phyloP scores from a whole-genome alignment of 208 protist genomes.

The Trypanosoma mega region DNA sequence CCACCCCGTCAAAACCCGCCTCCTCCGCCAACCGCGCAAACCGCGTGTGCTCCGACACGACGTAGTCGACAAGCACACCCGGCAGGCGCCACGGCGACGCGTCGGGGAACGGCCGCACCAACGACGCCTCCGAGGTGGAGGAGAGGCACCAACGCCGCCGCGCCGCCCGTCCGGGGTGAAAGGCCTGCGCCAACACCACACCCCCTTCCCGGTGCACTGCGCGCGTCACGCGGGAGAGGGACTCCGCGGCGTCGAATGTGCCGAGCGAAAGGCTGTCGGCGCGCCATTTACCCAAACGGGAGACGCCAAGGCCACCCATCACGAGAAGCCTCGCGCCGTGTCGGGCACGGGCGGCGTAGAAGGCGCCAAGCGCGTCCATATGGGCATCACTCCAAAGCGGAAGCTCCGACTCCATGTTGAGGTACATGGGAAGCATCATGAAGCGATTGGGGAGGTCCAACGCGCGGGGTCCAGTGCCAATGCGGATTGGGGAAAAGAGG shows the following conservation, averaged over 20 bases:
- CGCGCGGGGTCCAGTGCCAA: conserved; percentile 27
- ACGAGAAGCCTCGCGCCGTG: conserved; percentile 89
- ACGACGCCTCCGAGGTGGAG: conserved; percentile 49
- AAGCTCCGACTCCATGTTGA: conserved; percentile 83
- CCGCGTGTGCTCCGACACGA: conserved; percentile 84
- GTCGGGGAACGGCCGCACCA: conserved; percentile 58
- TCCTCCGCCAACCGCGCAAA: conserved; percentile 90
- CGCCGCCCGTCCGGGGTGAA: conserved; percentile 88
- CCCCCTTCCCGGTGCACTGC: conserved; percentile 87
- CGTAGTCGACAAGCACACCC: conserved; percentile 48
- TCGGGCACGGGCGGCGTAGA: conserved; percentile 82
- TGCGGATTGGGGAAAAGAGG: conserved; percentile 66
- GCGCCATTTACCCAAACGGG: conserved; percentile 75
- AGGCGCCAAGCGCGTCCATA: conserved; percentile 75
- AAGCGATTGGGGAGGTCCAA: conserved; percentile 78
- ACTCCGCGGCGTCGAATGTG: conserved; percentile 68
- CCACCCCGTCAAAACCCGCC: conserved; percentile 95
- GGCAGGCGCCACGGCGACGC: conserved; percentile 64
- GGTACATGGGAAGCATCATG: conserved; percentile 82
- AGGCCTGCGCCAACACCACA: conserved; percentile 91
- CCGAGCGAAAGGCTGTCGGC: conserved; percentile 72
- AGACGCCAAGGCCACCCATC: conserved; percentile 85
- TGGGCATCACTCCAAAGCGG: conserved; percentile 47
- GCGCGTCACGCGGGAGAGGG: conserved; percentile 73
- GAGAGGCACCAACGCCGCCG: conserved; percentile 54